Base-by-base conservation (phyloP, 2,329 filamentous ascomycete genomes). In the Tolypocladium tropicale region DNA sequence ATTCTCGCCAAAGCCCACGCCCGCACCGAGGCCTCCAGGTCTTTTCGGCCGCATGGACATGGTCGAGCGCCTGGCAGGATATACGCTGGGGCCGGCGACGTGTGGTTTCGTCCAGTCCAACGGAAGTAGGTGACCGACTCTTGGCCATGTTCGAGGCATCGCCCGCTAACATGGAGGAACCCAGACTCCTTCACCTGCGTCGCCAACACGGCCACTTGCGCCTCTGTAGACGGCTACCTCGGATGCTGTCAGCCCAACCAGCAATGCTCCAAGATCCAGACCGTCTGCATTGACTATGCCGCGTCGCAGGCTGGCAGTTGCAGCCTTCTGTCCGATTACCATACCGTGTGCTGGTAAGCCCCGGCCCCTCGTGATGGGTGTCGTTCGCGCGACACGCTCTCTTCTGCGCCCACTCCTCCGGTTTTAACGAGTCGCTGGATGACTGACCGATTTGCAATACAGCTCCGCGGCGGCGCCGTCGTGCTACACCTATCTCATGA, bases 331-430 rank as follows among this genome's bases (percentile, higher is more conserved):
- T 56, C 60, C 4, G 66, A 71, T 52, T 68, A 61, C 33, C 68
- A 71, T 52, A 72, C 69, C 3, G 58, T 71, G 18, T 72, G 70
- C 64, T 72, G 70, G 70, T 72, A 61, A 52, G 64, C n/a, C 30
- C 4, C 28, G 18, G 3, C n/a, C 28, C 25, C 43, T 49, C 28
- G 10, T 28, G 6, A 25, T 4, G 16, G 41, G 21, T 14, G 23
- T 23, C 21, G 39, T 21, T 43, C 12, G 1, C n/a, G 39, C n/a
- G 39, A 43, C n/a, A 18, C 39, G 9, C n/a, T 6, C 4, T 25
- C 1, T n/a, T n/a, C n/a, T n/a, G n/a, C n/a, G n/a, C n/a, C n/a
- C n/a, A n/a, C n/a, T n/a, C n/a, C n/a, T n/a, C n/a, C 21, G 16
- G 33, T 2, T 12, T 32, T 12, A 18, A 21, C n/a, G 6, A 9